Base-by-base conservation (phyloP, 208 protist species). In the Trypanosoma mega region DNA sequence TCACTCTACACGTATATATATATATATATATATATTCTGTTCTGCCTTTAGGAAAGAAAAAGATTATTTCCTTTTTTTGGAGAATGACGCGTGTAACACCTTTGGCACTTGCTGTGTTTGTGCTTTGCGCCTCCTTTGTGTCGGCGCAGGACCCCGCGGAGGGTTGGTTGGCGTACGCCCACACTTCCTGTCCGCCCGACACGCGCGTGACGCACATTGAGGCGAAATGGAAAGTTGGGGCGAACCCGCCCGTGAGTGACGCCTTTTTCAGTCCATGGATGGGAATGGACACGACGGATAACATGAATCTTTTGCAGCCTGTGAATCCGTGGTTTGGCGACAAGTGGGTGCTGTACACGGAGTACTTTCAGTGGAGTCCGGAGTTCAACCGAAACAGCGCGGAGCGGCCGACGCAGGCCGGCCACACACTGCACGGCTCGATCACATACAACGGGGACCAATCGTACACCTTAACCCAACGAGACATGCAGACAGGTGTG, bases 171-270 rank as follows among this genome's bases (percentile, higher is more conserved):
- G 52, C 52, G 6, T 50, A 44, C 52, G 30, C 52, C 4, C 5
- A 26, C 52, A 29, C 52, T n/a, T 47, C 14, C 5, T 45, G 52
- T 29, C 52, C 52, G 16, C 20, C 52, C 52, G 20, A 39, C 49
- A 55, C 27, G 49, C 49, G 20, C 27, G 5, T 55, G 11, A 55
- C 49, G 30, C 33, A 14, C 5, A 14, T 55, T 6, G 6, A 36
- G 30, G 33, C 6, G 20, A 55, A 55, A 24, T 55, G 20, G 49
- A 36, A 26, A 6, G 49, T 55, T 33, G 30, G 27, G 5, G 27
- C 7, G n/a, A 36, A 55, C 49, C 27, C 34, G 14, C n/a, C 26
- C 3, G 26, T 55, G 50, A 9, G 16, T 33, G 11, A 37, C 7
- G 7, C 26, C 7, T 44, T 55, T 20, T 36, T 48, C 24, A 20